Base-by-base conservation (phyloP, 164 flowering plant genomes). In the Nymphaea colorata region DNA sequence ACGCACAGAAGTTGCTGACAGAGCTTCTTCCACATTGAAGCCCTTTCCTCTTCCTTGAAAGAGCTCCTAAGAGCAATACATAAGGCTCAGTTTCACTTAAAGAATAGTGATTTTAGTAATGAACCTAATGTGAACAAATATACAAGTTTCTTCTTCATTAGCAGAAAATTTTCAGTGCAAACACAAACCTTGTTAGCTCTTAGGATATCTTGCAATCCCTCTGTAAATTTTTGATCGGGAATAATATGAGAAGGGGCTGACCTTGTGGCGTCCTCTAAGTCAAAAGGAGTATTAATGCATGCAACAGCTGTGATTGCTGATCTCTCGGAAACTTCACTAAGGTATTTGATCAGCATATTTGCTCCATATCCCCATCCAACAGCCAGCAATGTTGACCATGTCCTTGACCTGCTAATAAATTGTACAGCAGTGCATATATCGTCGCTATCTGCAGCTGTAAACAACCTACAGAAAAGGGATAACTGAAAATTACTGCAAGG, bases 361-460 rank as follows among this genome's bases (percentile, higher is more conserved):
- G 98, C 97, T 72, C 98, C 97, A 78, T 79, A 87, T 44, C 95
- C 96, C 96, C 96, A 89, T 73, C 95, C 96, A 74, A 94, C 85
- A 55, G 81, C 87, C 95, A 88, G 84, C 80, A 94, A 71, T 64
- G 95, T 83, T 65, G 90, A 83, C 93, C 91, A 84, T 45, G 97
- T 93, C 79, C 98, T 89, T 73, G 83, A 83, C 73, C 74, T 82
- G 62, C 69, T 89, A 76, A 94, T 84, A 69, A 80, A 91, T 72
- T 84, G 84, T 76, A 89, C 70, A 82, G 95, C 91, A 76, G 90
- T 84, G 85, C 72, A 79, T 79, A 94, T 71, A 83, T 94, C 98
- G 85, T 89, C 96, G 76, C 98, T 89, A 77, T 91, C 98, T 80
- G 93, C 98, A 77, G 98, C 98, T 69, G 96, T 85, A 83, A 94